Base-by-base conservation (phyloP, 148 eudicot species). In the Simmondsia chinensis region DNA sequence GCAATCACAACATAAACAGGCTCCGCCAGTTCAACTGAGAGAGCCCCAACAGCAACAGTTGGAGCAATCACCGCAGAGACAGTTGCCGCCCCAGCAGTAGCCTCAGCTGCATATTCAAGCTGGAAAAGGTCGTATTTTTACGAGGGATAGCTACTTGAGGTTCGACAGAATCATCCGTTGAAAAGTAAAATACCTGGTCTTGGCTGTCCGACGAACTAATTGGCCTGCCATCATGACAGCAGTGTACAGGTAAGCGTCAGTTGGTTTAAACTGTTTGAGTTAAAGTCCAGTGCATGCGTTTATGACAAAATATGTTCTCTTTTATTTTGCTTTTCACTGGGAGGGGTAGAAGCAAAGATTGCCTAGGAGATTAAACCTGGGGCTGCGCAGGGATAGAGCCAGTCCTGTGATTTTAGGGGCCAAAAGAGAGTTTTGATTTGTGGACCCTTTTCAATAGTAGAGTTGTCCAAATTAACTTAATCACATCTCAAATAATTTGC, bases 161-260 rank as follows among this genome's bases (percentile, higher is more conserved):
- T 34, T 56, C 67, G 72, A 66, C 48, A 71, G 77, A 72, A n/a
- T n/a, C n/a, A n/a, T n/a, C 33, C 35, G 21, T 58, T 35, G 42
- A 35, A 19, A n/a, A n/a, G n/a, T n/a, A n/a, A n/a, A n/a, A n/a
- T 57, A 54, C 59, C 30, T 43, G 25, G 64, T 48, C 56, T 58
- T 70, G 68, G 46, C 67, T 69, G 49, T 62, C 59, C 68, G 58
- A 60, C 36, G 63, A 52, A 44, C 43, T 22, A 49, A 38, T 69
- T 44, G 33, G 50, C 78, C 73, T 64, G 61, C 71, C 59, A 56
- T 56, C 60, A 43, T 42, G 48, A 43, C 50, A 57, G 33, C 63
- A 33, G 7, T 72, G 87, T 78, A 72, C 80, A 86, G 93, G 96
- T 79, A 59, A 43, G 57, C 18, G 22, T 61, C 26, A 9, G 17